Evolutionary conservation across 2,329 filamentous ascomycete genomes (phyloP), one percentile per base, ranked within the genome.

Genomic region (Arthrinium puccinioides): DNA sequence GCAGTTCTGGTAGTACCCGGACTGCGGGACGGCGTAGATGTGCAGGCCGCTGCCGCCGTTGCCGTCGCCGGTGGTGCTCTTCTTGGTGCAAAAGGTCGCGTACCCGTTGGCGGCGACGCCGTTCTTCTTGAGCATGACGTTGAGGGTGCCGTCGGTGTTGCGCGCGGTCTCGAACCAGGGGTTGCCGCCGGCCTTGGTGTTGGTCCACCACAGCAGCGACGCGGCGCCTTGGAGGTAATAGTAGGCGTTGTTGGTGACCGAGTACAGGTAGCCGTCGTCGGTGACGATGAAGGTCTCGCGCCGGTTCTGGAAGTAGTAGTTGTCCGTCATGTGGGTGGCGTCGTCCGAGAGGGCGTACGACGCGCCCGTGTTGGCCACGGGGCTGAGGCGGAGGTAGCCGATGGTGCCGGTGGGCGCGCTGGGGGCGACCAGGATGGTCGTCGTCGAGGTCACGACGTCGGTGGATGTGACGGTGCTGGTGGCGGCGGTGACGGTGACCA

Each of bases 281-380:
- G 32, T 34, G 1, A 34, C 32, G 8, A 34, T 34, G 15, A 34
- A 34, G 14, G 32, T 34, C 32, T 34, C 32, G 10, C 32, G 32
- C 14, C 19, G 5, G 20, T 15, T 16, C 6, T 14, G 6, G 32
- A 25, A 34, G 20, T 25, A 34, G n/a, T 8, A 5, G 21, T 34
- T 34, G 32, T 34, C 32, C 21, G 32, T 34, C 32, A 34, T 34
- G 32, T 34, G 32, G 2, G 21, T 34, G 2, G 32, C 21, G 14
- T 1, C 2, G 32, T 34, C 32, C 4, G 32, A 34, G 5, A 34
- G 32, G 7, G 32, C 32, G 21, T 34, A 34, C 2, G 14, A 13
- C 2, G 21, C 32, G 5, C 32, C 32, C 15, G 9, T n/a, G 32
- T 34, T 34, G 32, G 9, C 32, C 2, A 9, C 4, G 0, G 32